Evolutionary conservation across 257 asterid genomes (phyloP), one percentile per base, ranked within the genome.

Genomic region (Osmanthus fragrans): DNA sequence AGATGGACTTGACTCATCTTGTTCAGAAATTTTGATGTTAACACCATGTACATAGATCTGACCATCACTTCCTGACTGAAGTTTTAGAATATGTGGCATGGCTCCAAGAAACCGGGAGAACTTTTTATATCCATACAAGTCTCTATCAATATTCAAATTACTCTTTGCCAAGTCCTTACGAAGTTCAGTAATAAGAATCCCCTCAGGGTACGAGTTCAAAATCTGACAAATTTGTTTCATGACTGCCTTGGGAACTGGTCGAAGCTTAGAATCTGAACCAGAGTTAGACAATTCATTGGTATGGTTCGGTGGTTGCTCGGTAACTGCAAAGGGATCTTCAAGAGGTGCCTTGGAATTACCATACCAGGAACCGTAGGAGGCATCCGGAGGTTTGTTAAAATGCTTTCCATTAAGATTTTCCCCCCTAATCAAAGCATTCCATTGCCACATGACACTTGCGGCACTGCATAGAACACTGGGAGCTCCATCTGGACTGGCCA

Each of bases 331-430:
- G 39, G 98, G 96, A 64, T 90, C 92, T 86, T 89, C 93, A 47
- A 90, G 93, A 68, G 97, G 94, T 70, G 86, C 88, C 81, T 71
- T 91, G 84, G 78, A 90, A 79, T 87, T 88, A 67, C 98, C 98
- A 80, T 95, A 95, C 97, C 97, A 93, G 69, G 99, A 95, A 80
- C 88, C 86, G 72, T 88, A 85, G 0, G 91, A 94, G 73, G 98
- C 97, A 83, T 95, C 99, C 1, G 99, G 99, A 13, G 99, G 99
- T 79, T 89, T 96, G 85, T 95, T 95, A 86, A 89, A 93, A 76
- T 90, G 88, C 84, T 87, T 95, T 67, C 98, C 99, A 0, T 78
- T 39, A 51, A 93, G 92, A 65, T 87, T 80, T 81, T 91, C 97
- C 58, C 97, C 99, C 75, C 81, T 89, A 45, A 91, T 87, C 86